These are phyloP conservation scores for Boechera retrofracta DNA, from an alignment of 345 rosid species.

Conservation along the genomic window DNA sequence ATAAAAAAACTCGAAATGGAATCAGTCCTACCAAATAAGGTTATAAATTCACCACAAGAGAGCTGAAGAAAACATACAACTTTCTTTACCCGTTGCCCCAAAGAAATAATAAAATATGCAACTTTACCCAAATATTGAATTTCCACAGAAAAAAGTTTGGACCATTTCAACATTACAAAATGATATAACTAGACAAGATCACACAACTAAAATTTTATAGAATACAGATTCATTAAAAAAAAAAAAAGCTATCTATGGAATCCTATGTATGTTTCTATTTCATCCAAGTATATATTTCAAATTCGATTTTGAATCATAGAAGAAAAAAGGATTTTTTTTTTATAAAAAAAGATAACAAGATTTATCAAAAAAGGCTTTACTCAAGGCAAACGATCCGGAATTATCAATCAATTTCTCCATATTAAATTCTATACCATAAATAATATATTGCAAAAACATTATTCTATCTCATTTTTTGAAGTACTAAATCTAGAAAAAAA, in stretches of 20 bases:
- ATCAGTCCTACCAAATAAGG: conserved; percentile 16
- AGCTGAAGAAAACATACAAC: neutral
- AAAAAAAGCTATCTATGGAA: neutral
- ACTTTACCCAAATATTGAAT: conserved; percentile 34
- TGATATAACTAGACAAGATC: neutral
- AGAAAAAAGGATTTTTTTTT: neutral
- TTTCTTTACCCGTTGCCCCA: neutral
- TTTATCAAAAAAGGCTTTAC: conserved; percentile 8
- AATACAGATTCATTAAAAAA: neutral
- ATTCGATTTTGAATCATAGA: neutral
- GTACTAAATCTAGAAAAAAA: neutral
- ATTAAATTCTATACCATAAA: conserved; percentile 24
- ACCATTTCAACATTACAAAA: conserved; percentile 17
- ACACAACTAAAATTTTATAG: neutral
- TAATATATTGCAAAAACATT: conserved; percentile 13
- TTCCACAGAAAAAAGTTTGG: conserved; percentile 23
- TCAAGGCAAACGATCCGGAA: neutral
- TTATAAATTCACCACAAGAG: neutral
- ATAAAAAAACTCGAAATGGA: neutral
- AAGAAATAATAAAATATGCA: neutral
- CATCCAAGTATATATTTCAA: neutral
- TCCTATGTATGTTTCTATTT: neutral
- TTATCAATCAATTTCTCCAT: conserved; percentile 7
- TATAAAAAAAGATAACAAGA: neutral
- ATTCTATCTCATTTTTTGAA: neutral